These are phyloP conservation scores for Ustilago trichophora DNA, from an alignment of 1,284 basidiomycete species.

Conservation along the genomic window DNA sequence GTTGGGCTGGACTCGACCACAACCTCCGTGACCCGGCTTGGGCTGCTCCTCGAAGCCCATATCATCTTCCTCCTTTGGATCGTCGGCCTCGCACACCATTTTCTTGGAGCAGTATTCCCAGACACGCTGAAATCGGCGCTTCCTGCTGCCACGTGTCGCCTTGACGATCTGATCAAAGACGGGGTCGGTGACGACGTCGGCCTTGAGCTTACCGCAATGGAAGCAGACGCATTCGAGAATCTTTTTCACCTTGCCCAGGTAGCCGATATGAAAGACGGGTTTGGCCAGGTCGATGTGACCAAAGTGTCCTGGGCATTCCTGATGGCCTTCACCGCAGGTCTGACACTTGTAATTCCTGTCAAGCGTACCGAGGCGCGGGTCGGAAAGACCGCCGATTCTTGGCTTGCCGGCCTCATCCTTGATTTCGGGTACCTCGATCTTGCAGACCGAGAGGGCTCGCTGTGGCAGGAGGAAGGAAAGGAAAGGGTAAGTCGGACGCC, in stretches of 20 bases:
- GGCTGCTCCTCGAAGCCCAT: slow-evolving; percentile 68
- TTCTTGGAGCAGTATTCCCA: slow-evolving; percentile 66
- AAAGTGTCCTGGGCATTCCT: slow-evolving; percentile 86
- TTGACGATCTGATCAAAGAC: slow-evolving; percentile 59
- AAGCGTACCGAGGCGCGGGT: slow-evolving; percentile 96
- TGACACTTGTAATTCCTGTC: slow-evolving; percentile 99
- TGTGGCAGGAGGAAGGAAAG: slow-evolving; percentile 12
- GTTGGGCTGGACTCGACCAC: slow-evolving; percentile 89
- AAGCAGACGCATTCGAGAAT: slow-evolving; percentile 98
- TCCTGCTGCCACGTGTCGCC: slow-evolving; percentile 57
- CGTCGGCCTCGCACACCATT: slow-evolving; percentile 73
- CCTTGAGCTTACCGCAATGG: slow-evolving; percentile 97
- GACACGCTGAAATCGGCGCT: slow-evolving; percentile 61
- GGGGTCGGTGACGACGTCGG: slow-evolving; percentile 72
- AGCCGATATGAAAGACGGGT: slow-evolving; percentile 96
- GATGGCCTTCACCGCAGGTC: slow-evolving; percentile 84
- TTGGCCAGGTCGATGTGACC: slow-evolving; percentile 96
- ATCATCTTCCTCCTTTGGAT: slow-evolving; percentile 67
- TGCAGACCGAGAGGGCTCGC: slow-evolving; percentile 98
- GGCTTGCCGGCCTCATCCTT: slow-evolving; percentile 89
- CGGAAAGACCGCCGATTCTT: slow-evolving; percentile 92
- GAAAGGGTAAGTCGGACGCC: too few relatives aligned
- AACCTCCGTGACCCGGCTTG: slow-evolving; percentile 80
- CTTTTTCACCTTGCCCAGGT: slow-evolving; percentile 99
- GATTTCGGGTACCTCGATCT: slow-evolving; percentile 97